A percentile compares a stretch with the other conserved stretches of the same genome.
Conservation (phyloP, 2,329 filamentous ascomycete species). For the Paracamarosporium sp. region DNA sequence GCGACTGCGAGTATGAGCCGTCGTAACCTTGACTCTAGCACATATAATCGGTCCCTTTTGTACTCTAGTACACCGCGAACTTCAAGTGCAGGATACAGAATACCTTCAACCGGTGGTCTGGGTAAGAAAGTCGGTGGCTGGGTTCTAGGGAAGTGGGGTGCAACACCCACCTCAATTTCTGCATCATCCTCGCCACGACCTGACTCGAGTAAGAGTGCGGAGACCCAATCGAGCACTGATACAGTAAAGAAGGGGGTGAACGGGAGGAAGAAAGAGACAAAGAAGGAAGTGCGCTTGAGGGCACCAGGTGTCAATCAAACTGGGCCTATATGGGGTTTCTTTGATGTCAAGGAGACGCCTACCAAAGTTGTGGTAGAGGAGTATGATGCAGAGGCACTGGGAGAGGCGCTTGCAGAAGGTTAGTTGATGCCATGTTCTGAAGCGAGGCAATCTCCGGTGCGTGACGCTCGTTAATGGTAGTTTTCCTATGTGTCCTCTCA, state of each 20-base stretch:
- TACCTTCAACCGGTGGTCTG: conserved; percentile 42
- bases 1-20: conserved; percentile 59
- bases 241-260: conserved; percentile 16
- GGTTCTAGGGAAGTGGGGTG: conserved; percentile 70
- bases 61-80: conserved; percentile 39
- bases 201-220: conserved; percentile 23
- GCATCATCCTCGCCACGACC: conserved; percentile 23
- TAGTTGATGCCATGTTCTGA: not conserved
- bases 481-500: not conserved
- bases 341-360: conserved; percentile 41
- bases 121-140: conserved; percentile 68
- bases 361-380: conserved; percentile 42
- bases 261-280: conserved; percentile 13
- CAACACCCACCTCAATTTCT: conserved; percentile 49
- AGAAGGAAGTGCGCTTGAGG: conserved; percentile 26
- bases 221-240: conserved; percentile 25
- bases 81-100: conserved; percentile 30
- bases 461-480: not conserved
- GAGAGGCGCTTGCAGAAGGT: conserved; percentile 42
- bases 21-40: conserved; percentile 58
- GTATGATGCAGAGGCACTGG: conserved; percentile 47
- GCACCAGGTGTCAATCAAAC: conserved; percentile 47
- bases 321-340: conserved; percentile 49
- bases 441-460: not conserved
- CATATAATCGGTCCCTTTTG: conserved; percentile 61